phyloP scores from a whole-genome alignment of 2,329 filamentous ascomycete species.

The Elsinoe arachidis region DNA sequence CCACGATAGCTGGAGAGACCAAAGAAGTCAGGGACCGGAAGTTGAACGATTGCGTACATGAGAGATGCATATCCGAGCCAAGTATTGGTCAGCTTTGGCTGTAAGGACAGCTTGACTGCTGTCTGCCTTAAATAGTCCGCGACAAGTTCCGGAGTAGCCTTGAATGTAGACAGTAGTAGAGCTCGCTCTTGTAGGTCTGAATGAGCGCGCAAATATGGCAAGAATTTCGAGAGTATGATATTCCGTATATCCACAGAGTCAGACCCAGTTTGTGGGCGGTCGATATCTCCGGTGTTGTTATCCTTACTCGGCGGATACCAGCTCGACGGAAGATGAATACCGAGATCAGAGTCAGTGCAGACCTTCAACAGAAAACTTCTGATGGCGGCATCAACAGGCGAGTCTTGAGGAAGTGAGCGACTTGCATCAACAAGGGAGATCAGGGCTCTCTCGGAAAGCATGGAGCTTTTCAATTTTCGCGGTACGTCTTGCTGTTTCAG shows the following conservation, averaged over 20 bases:
- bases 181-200: conserved; percentile 73
- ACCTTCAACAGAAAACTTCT: conserved; percentile 67
- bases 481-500: conserved; percentile 67
- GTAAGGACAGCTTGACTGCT: conserved; percentile 60
- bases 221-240: conserved; percentile 66
- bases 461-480: conserved; percentile 62
- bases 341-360: conserved; percentile 65
- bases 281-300: conserved; percentile 19
- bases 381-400: conserved; percentile 44
- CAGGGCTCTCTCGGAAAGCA: conserved; percentile 67
- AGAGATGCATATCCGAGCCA: conserved; percentile 94
- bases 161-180: conserved; percentile 71
- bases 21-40: conserved; percentile 64
- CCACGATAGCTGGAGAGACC: conserved; percentile 57
- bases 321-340: conserved; percentile 69
- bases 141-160: conserved; percentile 72
- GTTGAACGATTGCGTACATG: conserved; percentile 68
- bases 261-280: conserved; percentile 21
- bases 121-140: conserved; percentile 71
- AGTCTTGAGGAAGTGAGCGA: neutral
- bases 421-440: conserved; percentile 45
- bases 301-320: conserved; percentile 70
- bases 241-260: conserved; percentile 56
- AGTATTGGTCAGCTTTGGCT: conserved; percentile 83
- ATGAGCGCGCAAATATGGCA: conserved; percentile 73